A percentile compares a stretch with the other conserved stretches of the same genome.
Conservation (phyloP, 2,329 filamentous ascomycete genomes). For the Zymoseptoria pseudotritici region DNA sequence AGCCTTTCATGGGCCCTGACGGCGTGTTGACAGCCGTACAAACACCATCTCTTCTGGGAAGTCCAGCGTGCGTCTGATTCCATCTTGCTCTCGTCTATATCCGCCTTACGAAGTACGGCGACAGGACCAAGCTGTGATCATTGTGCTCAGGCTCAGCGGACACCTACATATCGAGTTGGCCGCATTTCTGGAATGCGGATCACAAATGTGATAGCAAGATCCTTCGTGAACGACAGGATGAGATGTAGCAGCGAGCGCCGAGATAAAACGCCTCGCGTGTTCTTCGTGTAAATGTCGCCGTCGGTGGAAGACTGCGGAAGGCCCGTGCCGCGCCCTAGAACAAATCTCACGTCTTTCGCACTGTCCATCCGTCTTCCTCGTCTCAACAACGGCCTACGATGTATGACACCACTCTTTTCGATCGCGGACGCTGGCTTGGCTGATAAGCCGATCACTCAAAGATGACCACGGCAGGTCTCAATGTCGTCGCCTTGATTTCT, state of each 20-base stretch:
- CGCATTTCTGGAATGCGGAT: too few species aligned
- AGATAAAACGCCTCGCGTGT: not conserved
- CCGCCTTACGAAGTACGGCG: not conserved
- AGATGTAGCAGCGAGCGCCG: not conserved
- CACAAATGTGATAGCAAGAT: not conserved
- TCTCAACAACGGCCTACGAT: not conserved
- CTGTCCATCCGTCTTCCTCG: not conserved
- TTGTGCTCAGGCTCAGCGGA: not conserved
- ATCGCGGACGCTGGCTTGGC: not conserved
- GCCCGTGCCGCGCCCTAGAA: not conserved
- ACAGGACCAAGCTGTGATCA: not conserved
- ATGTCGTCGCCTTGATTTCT: slow-evolving; percentile 87
- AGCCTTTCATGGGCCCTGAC: slow-evolving; percentile 26
- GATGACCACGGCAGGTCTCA: slow-evolving; percentile 34
- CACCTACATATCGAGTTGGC: too few species aligned
- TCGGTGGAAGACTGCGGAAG: not conserved
- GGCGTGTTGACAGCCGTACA: slow-evolving; percentile 31
- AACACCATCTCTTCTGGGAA: not conserved
- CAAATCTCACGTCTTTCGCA: not conserved
- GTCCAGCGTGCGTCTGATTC: not conserved
- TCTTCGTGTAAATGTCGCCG: not conserved
- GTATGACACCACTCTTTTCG: not conserved
- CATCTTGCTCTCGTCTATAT: not conserved
- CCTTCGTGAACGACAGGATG: not conserved
- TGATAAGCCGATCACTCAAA: not conserved